These are phyloP conservation scores for Dipteronia dyeriana DNA, from an alignment of 345 rosid species.

Conservation along the genomic window DNA sequence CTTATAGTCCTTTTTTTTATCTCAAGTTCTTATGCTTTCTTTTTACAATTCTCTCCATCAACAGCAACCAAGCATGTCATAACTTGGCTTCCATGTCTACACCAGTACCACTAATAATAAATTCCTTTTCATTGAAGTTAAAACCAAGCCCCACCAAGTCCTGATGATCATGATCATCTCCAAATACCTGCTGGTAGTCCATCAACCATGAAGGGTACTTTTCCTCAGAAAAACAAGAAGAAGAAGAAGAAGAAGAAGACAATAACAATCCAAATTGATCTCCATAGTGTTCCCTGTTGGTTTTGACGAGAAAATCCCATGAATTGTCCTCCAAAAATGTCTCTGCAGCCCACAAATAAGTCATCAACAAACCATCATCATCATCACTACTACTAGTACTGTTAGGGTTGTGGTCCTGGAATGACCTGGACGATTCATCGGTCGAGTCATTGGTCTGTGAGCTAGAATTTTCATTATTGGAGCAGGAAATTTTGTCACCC, in stretches of 20 bases:
- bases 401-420: background rate
- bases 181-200: conserved; percentile 39
- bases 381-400: background rate
- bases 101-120: conserved; percentile 20
- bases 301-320: conserved; percentile 43
- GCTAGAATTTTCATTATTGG: conserved; percentile 19
- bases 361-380: conserved; percentile 26
- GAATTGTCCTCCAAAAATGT: conserved; percentile 39
- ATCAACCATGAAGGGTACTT: conserved; percentile 46
- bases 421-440: conserved; percentile 12
- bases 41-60: background rate
- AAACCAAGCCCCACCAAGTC: conserved; percentile 44
- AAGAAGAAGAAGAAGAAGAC: background rate
- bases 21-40: too few relatives aligned
- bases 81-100: conserved; percentile 34
- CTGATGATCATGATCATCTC: conserved; percentile 39
- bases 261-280: conserved; percentile 42
- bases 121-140: conserved; percentile 39
- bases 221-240: conserved; percentile 21
- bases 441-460: conserved; percentile 14
- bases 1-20: background rate
- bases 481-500: conserved; percentile 8
- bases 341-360: conserved; percentile 34
- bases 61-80: conserved; percentile 9
- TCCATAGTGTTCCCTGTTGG: conserved; percentile 18